Percentiles rank a stretch among this genome's conserved stretches.
These are phyloP conservation scores for Rosa hybrid DNA, from an alignment of 331 rosid genomes.

Conservation along the genomic window DNA sequence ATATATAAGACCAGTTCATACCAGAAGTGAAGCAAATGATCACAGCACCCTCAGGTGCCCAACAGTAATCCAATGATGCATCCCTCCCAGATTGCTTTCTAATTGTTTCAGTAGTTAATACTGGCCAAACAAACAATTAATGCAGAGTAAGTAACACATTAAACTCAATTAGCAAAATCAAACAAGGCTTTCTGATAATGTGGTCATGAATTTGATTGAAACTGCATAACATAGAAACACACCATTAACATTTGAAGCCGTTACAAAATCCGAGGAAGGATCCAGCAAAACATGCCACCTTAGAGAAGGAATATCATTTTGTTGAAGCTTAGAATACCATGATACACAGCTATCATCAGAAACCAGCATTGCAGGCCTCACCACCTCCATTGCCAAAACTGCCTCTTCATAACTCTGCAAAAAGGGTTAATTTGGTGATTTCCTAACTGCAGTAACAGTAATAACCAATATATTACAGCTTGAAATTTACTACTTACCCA, in stretches of 20 bases:
- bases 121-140: constrained; percentile 34
- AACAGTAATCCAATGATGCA: constrained; percentile 43
- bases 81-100: constrained; percentile 39
- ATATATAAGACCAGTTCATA: constrained; percentile 11
- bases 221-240: constrained; percentile 10
- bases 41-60: constrained; percentile 67
- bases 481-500: constrained; percentile 47
- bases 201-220: neutral
- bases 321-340: constrained; percentile 59
- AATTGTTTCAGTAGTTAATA: constrained; percentile 47
- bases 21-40: constrained; percentile 95
- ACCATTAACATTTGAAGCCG: constrained; percentile 40
- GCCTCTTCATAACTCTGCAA: constrained; percentile 77
- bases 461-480: neutral
- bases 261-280: constrained; percentile 40
- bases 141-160: neutral
- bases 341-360: constrained; percentile 56
- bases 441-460: neutral
- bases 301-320: constrained; percentile 51
- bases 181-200: neutral
- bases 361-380: constrained; percentile 74
- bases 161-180: neutral
- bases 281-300: constrained; percentile 63
- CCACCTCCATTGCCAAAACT: constrained; percentile 54
- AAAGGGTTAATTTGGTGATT: neutral